phyloP scores from a whole-genome alignment of 352 stramenopile species.

The Globisporangium sylvaticum region DNA sequence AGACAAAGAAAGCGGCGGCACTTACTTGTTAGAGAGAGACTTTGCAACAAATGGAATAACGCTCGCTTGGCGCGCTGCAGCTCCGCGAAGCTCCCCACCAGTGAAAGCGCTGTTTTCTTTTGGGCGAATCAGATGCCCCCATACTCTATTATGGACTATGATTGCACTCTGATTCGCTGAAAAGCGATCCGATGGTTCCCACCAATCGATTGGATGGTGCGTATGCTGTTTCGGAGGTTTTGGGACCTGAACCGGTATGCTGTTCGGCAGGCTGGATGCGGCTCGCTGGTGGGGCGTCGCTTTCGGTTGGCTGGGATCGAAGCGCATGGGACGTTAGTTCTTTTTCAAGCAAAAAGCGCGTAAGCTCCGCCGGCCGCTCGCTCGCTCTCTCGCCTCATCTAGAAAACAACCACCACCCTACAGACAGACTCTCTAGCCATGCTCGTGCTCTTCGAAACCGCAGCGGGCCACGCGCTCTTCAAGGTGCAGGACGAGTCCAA shows the following conservation, averaged over 20 bases:
- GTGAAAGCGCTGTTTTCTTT: constrained; percentile 29
- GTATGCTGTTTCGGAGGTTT: constrained; percentile 18
- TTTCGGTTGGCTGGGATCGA: constrained; percentile 19
- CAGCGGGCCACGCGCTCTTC: constrained; percentile 98
- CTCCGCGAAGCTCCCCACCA: constrained; percentile 29
- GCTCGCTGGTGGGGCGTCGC: not conserved
- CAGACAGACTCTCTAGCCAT: constrained; percentile 51
- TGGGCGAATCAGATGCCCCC: constrained; percentile 12
- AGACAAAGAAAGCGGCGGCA: constrained; percentile 22
- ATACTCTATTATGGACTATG: not conserved
- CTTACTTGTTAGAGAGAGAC: constrained; percentile 85
- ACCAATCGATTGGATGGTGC: constrained; percentile 27
- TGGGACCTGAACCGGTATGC: not conserved
- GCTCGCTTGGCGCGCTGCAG: not conserved
- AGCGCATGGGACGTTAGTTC: constrained; percentile 13
- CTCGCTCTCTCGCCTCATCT: not conserved
- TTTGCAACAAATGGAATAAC: constrained; percentile 79
- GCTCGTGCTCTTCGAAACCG: constrained; percentile 99
- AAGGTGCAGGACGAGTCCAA: constrained; percentile 97
- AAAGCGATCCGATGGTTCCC: constrained; percentile 17
- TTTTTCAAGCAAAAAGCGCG: constrained; percentile 16
- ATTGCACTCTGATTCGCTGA: constrained; percentile 15
- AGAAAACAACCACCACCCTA: not conserved
- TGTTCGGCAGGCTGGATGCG: not conserved
- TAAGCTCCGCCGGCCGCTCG: not conserved